These are phyloP conservation scores for Oehlia diaphana DNA, from an alignment of 192 early-diverging fungal species.

Conservation along the genomic window DNA sequence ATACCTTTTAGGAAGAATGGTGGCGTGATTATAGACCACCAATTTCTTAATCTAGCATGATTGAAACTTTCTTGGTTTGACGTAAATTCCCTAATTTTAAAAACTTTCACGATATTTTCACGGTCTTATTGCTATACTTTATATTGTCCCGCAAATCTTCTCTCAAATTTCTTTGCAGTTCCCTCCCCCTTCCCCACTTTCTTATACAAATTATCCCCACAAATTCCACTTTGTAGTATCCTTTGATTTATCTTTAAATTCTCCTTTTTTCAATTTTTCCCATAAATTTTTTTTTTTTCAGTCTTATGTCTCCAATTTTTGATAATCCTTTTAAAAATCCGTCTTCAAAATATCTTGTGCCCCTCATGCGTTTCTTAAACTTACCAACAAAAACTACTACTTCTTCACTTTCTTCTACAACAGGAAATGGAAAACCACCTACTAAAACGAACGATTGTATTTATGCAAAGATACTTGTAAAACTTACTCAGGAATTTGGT, in stretches of 20 bases:
- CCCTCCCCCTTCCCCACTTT: background rate
- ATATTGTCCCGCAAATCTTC: conserved; percentile 6
- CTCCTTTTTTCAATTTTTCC: background rate
- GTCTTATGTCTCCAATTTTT: conserved; percentile 15
- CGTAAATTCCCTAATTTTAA: background rate
- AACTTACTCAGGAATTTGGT: conserved; percentile 20
- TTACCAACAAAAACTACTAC: background rate
- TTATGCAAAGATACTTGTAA: conserved; percentile 19
- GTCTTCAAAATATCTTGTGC: conserved; percentile 1
- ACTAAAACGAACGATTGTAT: conserved; percentile 16
- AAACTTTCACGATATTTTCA: conserved; percentile 18
- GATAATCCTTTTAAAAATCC: background rate
- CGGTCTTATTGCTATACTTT: background rate
- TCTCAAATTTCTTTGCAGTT: no score
- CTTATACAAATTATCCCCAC: background rate
- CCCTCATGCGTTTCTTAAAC: background rate
- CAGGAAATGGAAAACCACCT: background rate
- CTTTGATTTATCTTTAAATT: background rate
- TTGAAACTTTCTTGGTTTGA: background rate
- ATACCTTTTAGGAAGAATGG: background rate
- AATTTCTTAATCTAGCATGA: background rate
- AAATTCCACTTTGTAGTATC: no score
- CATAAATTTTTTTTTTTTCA: background rate
- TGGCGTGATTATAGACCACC: background rate
- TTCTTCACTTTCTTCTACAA: background rate